phyloP scores from a whole-genome alignment of 352 stramenopile species.

The Pythium vanterpoolii region DNA sequence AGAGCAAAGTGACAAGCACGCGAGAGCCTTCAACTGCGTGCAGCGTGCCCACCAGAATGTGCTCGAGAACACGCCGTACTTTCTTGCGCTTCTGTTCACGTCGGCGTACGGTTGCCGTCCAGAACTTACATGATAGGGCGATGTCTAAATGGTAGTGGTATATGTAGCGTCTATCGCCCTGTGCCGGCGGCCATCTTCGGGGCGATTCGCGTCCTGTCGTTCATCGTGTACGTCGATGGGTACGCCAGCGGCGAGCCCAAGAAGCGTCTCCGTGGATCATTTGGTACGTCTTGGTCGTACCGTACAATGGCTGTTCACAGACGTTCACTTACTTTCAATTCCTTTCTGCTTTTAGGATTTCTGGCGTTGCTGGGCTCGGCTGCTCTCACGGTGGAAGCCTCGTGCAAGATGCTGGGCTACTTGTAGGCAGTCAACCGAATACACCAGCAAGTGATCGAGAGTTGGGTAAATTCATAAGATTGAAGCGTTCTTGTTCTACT shows the following conservation, averaged over 20 bases:
- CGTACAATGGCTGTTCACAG: background rate
- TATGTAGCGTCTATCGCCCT: slow-evolving; percentile 54
- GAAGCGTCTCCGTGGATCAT: slow-evolving; percentile 49
- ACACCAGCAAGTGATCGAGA: background rate
- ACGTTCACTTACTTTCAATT: background rate
- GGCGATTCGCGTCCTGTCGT: slow-evolving; percentile 47
- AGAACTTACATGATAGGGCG: background rate
- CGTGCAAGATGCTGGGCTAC: slow-evolving; percentile 26
- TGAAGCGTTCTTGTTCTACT: too few species aligned
- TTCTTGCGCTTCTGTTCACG: slow-evolving; percentile 47
- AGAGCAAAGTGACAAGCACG: slow-evolving; percentile 84
- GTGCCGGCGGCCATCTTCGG: slow-evolving; percentile 51
- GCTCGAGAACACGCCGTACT: slow-evolving; percentile 81
- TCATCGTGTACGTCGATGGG: slow-evolving; percentile 62
- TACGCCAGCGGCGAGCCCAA: slow-evolving; percentile 59
- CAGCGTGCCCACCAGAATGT: slow-evolving; percentile 92
- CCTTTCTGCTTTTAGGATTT: slow-evolving; percentile 22
- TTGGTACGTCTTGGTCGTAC: slow-evolving; percentile 35
- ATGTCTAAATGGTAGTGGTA: background rate
- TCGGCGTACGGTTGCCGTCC: slow-evolving; percentile 39
- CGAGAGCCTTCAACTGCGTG: slow-evolving; percentile 88
- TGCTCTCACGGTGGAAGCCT: slow-evolving; percentile 31
- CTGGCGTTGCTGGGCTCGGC: slow-evolving; percentile 32
- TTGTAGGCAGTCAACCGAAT: background rate
- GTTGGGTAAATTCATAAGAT: background rate